Evolutionary conservation across 805 yeast genomes (phyloP), one percentile per base, ranked within the genome.

Genomic region (Candida chauliodis): DNA sequence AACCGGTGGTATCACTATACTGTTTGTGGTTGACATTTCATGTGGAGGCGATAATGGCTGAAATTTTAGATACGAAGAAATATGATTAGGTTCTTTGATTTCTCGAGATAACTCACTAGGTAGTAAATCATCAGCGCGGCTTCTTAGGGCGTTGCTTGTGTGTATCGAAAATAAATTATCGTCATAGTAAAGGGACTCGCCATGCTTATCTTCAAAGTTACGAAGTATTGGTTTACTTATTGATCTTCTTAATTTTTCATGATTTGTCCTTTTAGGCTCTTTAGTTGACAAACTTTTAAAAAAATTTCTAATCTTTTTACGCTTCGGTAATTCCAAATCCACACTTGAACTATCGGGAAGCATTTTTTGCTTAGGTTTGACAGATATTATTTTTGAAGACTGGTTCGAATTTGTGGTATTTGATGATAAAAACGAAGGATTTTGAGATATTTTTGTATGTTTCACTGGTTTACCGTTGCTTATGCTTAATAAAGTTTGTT

Each of bases 1-100:
- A 18, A 42, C 36, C 8, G 45, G 45, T 8, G 45, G 45, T 18
- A 42, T 38, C 10, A 42, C 31, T 8, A 42, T 42, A 16, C 34
- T 41, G 19, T 41, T 30, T 8, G 30, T 19, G 4, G 42, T 22
- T 11, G 45, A 37, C 11, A 32, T 19, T 18, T 13, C 34, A n/a
- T 14, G 8, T 8, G 36, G 31, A 4, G 20, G 30, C 4, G 30
- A 31, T 13, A 32, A 14, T 2, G 30, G 34, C 22, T 38, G 33
- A 14, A 13, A 20, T 23, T 22, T 34, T 18, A 37, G 24, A 14
- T 31, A 24, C 3, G 32, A 27, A 5, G 7, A 8, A 10, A 24
- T 24, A 10, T 24, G 8, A 24, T 24, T 24, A 8, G n/a, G 6
- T n/a, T n/a, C n/a, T n/a, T n/a, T n/a, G n/a, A n/a, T n/a, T n/a